Conservation (phyloP, 495 filamentous ascomycete genomes). For the Lasiosphaeria hispida region DNA sequence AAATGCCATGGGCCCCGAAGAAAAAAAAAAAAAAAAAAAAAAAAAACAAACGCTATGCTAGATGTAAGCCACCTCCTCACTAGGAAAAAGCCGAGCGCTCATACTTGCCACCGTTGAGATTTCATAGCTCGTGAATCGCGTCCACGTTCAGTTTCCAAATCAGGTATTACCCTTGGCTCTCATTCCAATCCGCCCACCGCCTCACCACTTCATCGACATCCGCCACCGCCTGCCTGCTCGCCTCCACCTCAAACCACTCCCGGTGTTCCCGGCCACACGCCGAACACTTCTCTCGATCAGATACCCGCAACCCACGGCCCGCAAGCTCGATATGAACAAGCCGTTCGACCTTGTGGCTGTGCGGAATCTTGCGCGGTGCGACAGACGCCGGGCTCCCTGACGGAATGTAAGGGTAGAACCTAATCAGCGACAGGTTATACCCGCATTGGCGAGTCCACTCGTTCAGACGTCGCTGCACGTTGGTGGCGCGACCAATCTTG, state of each 20-base stretch:
- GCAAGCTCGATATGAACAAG: slow-evolving; percentile 87
- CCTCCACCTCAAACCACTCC: slow-evolving; percentile 95
- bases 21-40: too few species aligned
- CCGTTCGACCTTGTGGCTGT: slow-evolving; percentile 84
- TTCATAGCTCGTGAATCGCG: slow-evolving; percentile 5
- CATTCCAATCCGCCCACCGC: slow-evolving; percentile 82
- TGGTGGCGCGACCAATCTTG: slow-evolving; percentile 89
- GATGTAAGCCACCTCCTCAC: too few species aligned
- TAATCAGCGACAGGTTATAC: slow-evolving; percentile 77
- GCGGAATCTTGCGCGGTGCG: slow-evolving; percentile 68
- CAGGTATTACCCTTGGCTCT: slow-evolving; percentile 22
- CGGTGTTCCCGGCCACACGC: slow-evolving; percentile 84
- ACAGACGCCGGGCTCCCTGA: slow-evolving; percentile 36
- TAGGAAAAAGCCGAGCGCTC: too few species aligned
- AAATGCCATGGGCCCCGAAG: neutral
- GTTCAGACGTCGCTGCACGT: slow-evolving; percentile 86
- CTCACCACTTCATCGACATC: slow-evolving; percentile 81
- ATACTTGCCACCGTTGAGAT: neutral
- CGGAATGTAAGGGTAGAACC: slow-evolving; percentile 85
- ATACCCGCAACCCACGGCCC: slow-evolving; percentile 61
- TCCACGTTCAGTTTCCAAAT: neutral
- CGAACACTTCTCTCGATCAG: slow-evolving; percentile 56
- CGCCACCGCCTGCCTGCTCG: slow-evolving; percentile 64
- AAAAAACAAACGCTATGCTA: neutral
- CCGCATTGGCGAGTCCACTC: slow-evolving; percentile 94